phyloP scores from a whole-genome alignment of 2,329 filamentous ascomycete genomes.

The Fusarium austroafricanum region DNA sequence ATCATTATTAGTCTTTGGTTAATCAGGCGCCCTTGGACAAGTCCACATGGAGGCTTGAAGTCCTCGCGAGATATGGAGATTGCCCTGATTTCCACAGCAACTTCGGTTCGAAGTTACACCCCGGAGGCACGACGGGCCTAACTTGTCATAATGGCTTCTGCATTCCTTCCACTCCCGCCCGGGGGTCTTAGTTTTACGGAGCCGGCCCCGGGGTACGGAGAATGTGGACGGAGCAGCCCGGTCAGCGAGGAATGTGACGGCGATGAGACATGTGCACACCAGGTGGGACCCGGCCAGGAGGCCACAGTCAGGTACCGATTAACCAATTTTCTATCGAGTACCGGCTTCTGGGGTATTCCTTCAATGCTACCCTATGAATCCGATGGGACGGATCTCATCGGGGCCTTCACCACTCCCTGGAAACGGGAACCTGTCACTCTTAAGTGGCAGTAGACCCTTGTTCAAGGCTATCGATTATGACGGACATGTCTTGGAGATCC shows the following conservation, averaged over 20 bases:
- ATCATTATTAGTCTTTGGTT: slow-evolving; percentile 17
- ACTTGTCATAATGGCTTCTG: slow-evolving; percentile 29
- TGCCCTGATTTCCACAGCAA: slow-evolving; percentile 40
- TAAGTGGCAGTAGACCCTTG: slow-evolving; percentile 34
- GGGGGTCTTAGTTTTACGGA: slow-evolving; percentile 30
- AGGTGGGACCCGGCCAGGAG: slow-evolving; percentile 19
- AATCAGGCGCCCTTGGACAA: slow-evolving; percentile 13
- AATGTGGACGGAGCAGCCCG: slow-evolving; percentile 40
- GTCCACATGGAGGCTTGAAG: slow-evolving; percentile 22
- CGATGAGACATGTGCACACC: slow-evolving; percentile 32
- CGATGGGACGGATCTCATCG: slow-evolving; percentile 29
- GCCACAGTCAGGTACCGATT: slow-evolving; percentile 19
- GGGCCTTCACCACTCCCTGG: slow-evolving; percentile 32
- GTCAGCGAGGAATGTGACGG: slow-evolving; percentile 41
- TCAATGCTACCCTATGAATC: slow-evolving; percentile 28
- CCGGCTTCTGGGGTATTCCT: slow-evolving; percentile 30
- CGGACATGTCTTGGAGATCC: slow-evolving; percentile 34
- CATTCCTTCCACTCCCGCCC: slow-evolving; percentile 42
- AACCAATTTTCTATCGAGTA: slow-evolving; percentile 18
- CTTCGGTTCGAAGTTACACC: slow-evolving; percentile 10
- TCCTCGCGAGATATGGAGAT: slow-evolving; percentile 27
- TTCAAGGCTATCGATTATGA: slow-evolving; percentile 15
- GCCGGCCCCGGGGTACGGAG: slow-evolving; percentile 38
- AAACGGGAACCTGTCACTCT: slow-evolving; percentile 38
- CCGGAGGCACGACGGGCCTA: slow-evolving; percentile 17